Conservation (phyloP, 2,329 filamentous ascomycete species). For the Peltaster fructicola region DNA sequence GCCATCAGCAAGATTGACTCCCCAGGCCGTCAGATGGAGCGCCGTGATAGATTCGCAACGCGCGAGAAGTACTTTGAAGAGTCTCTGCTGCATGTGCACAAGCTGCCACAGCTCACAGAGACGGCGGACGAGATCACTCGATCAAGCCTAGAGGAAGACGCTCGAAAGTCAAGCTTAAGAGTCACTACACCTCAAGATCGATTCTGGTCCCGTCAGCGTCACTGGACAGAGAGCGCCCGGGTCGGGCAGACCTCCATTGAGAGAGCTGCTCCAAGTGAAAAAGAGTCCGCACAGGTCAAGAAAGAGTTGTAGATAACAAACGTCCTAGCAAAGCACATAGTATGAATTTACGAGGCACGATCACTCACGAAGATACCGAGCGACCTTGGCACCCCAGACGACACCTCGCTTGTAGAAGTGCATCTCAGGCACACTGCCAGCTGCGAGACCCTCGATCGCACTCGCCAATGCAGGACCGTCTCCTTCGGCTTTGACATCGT, state of each 20-base stretch:
- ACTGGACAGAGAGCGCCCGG: constrained; percentile 32
- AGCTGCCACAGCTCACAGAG: constrained; percentile 28
- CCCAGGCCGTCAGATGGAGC: constrained; percentile 70
- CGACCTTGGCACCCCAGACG: constrained; percentile 38
- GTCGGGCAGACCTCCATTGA: constrained; percentile 35
- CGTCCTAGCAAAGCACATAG: not conserved
- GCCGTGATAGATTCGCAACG: constrained; percentile 61
- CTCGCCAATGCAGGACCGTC: constrained; percentile 33
- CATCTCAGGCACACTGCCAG: constrained; percentile 40
- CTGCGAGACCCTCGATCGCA: constrained; percentile 41
- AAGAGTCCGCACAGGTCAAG: constrained; percentile 12
- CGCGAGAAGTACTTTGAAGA: constrained; percentile 66
- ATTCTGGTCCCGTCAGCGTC: constrained; percentile 36
- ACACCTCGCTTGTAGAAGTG: constrained; percentile 39
- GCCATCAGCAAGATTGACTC: constrained; percentile 68
- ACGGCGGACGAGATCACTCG: constrained; percentile 44
- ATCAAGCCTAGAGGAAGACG: constrained; percentile 44
- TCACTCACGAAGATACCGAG: too few relatives aligned
- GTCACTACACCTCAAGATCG: constrained; percentile 26
- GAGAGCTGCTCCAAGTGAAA: constrained; percentile 13
- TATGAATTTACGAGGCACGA: too few relatives aligned
- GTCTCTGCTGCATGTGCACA: constrained; percentile 40
- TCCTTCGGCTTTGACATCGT: constrained; percentile 39
- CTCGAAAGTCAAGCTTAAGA: constrained; percentile 22
- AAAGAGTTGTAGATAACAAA: constrained; percentile 14